A percentile compares a stretch with the other conserved stretches of the same genome.
Conservation (phyloP, 106 monocot species). For the Alisma plantagoaquatica region DNA sequence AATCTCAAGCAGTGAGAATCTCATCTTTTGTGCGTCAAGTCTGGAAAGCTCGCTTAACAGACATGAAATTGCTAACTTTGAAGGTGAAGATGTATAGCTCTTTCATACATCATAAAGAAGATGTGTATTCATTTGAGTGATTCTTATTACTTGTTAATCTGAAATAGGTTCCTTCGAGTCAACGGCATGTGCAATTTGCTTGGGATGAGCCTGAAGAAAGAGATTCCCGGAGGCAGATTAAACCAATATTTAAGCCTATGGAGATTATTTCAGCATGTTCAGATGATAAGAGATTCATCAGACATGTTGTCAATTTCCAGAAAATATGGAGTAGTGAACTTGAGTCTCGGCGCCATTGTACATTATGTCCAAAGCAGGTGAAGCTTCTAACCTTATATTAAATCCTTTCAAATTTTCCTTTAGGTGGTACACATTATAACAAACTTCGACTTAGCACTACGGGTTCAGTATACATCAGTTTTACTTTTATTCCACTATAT, state of each 20-base stretch:
- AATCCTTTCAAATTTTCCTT: background rate
- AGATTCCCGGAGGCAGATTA: constrained; percentile 28
- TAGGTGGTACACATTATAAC: background rate
- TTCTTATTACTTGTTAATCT: constrained; percentile 8
- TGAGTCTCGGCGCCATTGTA: constrained; percentile 46
- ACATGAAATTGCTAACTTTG: constrained; percentile 48
- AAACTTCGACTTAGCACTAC: no score
- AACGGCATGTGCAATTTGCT: constrained; percentile 62
- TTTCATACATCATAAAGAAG: no score
- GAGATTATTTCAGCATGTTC: constrained; percentile 24
- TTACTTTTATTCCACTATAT: no score
- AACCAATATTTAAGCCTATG: constrained; percentile 52
- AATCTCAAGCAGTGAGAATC: constrained; percentile 80
- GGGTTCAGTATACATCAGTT: no score
- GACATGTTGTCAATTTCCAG: constrained; percentile 68
- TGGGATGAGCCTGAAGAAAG: constrained; percentile 52
- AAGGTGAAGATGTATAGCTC: no score
- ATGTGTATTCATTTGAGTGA: no score
- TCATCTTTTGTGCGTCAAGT: constrained; percentile 59
- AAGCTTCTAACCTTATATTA: background rate
- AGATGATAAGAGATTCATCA: constrained; percentile 50
- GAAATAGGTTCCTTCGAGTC: constrained; percentile 86
- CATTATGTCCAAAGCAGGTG: constrained; percentile 87
- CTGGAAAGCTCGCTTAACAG: constrained; percentile 64
- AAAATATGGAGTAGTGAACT: constrained; percentile 94